These are phyloP conservation scores for Magnaporthales sp. DNA, from an alignment of 2,329 filamentous ascomycete species.

Conservation along the genomic window DNA sequence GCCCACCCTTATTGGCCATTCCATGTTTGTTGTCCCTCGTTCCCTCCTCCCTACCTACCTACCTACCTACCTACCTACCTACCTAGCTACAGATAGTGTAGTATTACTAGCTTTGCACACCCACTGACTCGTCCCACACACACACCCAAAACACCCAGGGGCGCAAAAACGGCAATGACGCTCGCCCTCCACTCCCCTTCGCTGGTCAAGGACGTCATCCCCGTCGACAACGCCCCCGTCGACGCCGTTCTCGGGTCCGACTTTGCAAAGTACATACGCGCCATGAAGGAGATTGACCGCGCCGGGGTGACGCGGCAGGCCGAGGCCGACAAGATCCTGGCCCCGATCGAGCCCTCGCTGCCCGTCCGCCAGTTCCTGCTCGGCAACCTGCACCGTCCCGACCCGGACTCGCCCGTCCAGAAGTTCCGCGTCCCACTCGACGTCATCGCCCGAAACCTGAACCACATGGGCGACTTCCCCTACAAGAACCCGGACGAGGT, in stretches of 20 bases:
- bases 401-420: conserved; percentile 26
- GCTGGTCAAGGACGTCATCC: conserved; percentile 61
- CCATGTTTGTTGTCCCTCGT: conserved; percentile 56
- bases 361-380: conserved; percentile 85
- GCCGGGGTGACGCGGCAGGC: conserved; percentile 57
- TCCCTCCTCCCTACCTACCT: background rate
- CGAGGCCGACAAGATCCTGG: conserved; percentile 73
- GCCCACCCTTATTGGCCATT: conserved; percentile 80
- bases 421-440: conserved; percentile 75
- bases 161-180: conserved; percentile 87
- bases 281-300: conserved; percentile 74
- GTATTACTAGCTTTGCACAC: no score
- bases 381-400: conserved; percentile 64
- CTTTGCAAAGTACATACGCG: conserved; percentile 73
- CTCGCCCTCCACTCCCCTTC: conserved; percentile 65
- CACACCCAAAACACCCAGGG: conserved; percentile 51
- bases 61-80: background rate
- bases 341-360: conserved; percentile 63
- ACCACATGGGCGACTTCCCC: conserved; percentile 81
- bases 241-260: conserved; percentile 66
- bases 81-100: no score
- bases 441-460: conserved; percentile 57
- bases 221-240: conserved; percentile 88
- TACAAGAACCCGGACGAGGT: conserved; percentile 62
- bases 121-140: no score